Conservation (phyloP, 495 filamentous ascomycete genomes). For the Penicillium riverlandense region DNA sequence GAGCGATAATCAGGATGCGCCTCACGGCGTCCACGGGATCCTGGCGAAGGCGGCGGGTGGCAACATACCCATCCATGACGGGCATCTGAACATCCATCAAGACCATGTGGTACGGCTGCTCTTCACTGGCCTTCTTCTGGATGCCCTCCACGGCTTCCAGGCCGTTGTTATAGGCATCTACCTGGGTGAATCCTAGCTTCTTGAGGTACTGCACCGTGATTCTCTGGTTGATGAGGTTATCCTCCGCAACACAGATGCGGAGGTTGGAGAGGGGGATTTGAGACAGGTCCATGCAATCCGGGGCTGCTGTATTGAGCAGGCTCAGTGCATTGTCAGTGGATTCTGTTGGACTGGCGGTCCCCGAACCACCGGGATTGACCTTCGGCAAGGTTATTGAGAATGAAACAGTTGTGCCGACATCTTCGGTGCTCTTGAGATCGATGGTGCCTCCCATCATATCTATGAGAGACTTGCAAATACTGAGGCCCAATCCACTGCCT, state of each 20-base stretch:
- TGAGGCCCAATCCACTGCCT: slow-evolving; percentile 78
- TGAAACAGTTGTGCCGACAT: slow-evolving; percentile 71
- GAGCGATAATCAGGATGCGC: slow-evolving; percentile 74
- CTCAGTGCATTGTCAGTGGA: too few relatives aligned
- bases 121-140: slow-evolving; percentile 52
- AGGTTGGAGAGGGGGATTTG: slow-evolving; percentile 62
- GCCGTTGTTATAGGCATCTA: slow-evolving; percentile 75
- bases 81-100: slow-evolving; percentile 95
- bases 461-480: slow-evolving; percentile 87
- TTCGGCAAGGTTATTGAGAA: slow-evolving; percentile 75
- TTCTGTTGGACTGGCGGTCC: too few relatives aligned
- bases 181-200: slow-evolving; percentile 63
- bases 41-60: slow-evolving; percentile 65
- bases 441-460: slow-evolving; percentile 79
- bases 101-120: slow-evolving; percentile 58
- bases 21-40: slow-evolving; percentile 62
- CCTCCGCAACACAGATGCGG: slow-evolving; percentile 77
- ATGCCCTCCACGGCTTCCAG: slow-evolving; percentile 75
- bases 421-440: slow-evolving; percentile 63
- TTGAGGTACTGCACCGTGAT: slow-evolving; percentile 80
- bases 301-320: too few relatives aligned
- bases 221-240: slow-evolving; percentile 79
- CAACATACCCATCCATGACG: slow-evolving; percentile 78
- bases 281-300: slow-evolving; percentile 42
- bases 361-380: slow-evolving; percentile 30